Evolutionary conservation across 2,329 filamentous ascomycete species (phyloP).

Genomic region (Colletotrichum truncatum): DNA sequence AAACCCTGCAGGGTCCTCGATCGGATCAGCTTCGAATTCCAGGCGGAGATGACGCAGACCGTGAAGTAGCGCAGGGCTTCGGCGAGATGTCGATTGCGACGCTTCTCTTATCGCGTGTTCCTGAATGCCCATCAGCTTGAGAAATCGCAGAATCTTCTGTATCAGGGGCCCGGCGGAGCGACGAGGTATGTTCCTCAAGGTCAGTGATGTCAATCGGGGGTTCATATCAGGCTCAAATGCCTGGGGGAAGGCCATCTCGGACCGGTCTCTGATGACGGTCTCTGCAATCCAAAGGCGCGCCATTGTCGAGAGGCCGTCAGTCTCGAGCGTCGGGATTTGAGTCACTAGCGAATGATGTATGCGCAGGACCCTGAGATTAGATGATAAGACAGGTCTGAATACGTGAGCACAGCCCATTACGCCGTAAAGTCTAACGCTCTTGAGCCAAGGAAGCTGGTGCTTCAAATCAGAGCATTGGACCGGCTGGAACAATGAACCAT

Average conservation of each 20-base stretch:
- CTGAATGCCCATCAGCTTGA: conserved; percentile 57
- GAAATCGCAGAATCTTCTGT: conserved; percentile 55
- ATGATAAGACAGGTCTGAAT: conserved; percentile 62
- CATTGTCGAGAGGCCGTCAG: conserved; percentile 46
- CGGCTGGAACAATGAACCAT: conserved; percentile 42
- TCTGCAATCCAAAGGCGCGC: conserved; percentile 54
- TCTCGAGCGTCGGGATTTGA: conserved; percentile 55
- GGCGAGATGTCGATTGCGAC: conserved; percentile 35
- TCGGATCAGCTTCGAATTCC: conserved; percentile 60
- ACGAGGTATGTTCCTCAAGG: conserved; percentile 63
- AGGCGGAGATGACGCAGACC: conserved; percentile 64
- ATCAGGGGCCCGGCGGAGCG: conserved; percentile 61
- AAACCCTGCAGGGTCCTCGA: conserved; percentile 43
- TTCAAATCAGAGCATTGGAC: background rate
- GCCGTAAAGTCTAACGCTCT: conserved; percentile 47
- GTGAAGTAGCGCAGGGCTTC: conserved; percentile 52
- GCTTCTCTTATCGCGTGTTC: conserved; percentile 54
- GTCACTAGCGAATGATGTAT: conserved; percentile 71
- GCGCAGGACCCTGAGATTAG: conserved; percentile 61
- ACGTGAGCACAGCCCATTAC: conserved; percentile 55
- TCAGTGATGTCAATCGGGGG: conserved; percentile 60
- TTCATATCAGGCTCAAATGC: conserved; percentile 65
- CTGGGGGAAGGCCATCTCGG: conserved; percentile 56
- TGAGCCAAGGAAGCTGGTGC: conserved; percentile 38
- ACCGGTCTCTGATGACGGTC: conserved; percentile 50